Conservation (phyloP, 148 eudicot genomes). For the Rheum nobile region DNA sequence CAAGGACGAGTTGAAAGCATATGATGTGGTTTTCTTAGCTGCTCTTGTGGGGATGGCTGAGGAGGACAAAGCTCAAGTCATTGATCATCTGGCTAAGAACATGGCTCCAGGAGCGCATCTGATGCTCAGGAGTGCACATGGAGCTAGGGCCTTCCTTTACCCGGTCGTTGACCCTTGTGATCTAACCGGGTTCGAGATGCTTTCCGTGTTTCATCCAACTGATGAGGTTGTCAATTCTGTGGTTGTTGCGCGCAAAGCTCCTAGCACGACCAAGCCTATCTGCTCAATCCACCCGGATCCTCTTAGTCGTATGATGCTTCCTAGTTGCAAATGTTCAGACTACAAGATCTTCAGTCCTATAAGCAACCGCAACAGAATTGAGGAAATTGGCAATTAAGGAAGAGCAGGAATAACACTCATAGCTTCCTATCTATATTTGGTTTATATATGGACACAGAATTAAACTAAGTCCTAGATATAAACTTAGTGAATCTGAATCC, state of each 20-base stretch:
- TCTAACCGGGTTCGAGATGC: slow-evolving; percentile 65
- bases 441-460: background rate
- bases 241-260: slow-evolving; percentile 46
- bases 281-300: slow-evolving; percentile 18
- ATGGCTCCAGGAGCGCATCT: slow-evolving; percentile 72
- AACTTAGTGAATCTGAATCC: too few species aligned
- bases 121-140: slow-evolving; percentile 89
- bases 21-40: slow-evolving; percentile 74
- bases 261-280: background rate
- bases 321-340: slow-evolving; percentile 58
- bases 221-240: slow-evolving; percentile 92
- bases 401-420: slow-evolving; percentile 14
- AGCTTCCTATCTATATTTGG: background rate
- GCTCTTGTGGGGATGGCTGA: slow-evolving; percentile 87
- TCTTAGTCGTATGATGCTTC: slow-evolving; percentile 22
- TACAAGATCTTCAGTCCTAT: slow-evolving; percentile 36
- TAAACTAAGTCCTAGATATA: background rate
- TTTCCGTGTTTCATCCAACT: slow-evolving; percentile 62
- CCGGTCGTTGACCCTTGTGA: slow-evolving; percentile 73
- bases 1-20: slow-evolving; percentile 34
- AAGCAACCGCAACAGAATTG: slow-evolving; percentile 31
- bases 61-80: slow-evolving; percentile 44
- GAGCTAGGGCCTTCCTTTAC: slow-evolving; percentile 77
- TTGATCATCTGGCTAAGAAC: slow-evolving; percentile 53
- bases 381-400: slow-evolving; percentile 42